These are phyloP conservation scores for Trichoderma endophyticum DNA, from an alignment of 2,329 filamentous ascomycete species.

Conservation along the genomic window DNA sequence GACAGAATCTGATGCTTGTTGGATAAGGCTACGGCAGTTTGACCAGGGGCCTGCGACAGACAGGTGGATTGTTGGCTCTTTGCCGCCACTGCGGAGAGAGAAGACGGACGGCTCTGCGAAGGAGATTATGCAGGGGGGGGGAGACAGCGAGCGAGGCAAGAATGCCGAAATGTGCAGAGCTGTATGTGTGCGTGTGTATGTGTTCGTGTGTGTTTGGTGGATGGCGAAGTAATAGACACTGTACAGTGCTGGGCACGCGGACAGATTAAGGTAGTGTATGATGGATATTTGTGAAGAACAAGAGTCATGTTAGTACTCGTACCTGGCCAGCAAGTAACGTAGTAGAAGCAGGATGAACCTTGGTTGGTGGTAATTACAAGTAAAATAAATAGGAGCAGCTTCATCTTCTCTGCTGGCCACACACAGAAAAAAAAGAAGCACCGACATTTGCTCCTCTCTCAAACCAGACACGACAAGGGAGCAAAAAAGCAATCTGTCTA, in stretches of 20 bases:
- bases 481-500: neutral
- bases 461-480: neutral
- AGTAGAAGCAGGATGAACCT: neutral
- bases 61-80: neutral
- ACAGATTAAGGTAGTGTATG: neutral
- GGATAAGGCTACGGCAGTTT: slow-evolving; percentile 21
- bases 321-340: neutral
- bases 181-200: neutral
- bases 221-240: neutral
- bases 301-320: neutral
- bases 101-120: slow-evolving; percentile 5
- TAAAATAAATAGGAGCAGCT: neutral
- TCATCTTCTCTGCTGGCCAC: neutral
- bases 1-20: slow-evolving; percentile 14
- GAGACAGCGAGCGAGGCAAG: neutral
- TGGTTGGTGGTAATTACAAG: neutral
- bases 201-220: neutral
- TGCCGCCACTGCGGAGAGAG: slow-evolving; percentile 17
- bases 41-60: slow-evolving; percentile 12
- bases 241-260: neutral
- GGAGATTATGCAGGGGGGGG: slow-evolving; percentile 20
- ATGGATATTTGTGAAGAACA: neutral
- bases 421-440: neutral
- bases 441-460: neutral
- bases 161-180: slow-evolving; percentile 2